Base-by-base conservation (phyloP, 805 yeast genomes). In the Jamesozyma hellenica region DNA sequence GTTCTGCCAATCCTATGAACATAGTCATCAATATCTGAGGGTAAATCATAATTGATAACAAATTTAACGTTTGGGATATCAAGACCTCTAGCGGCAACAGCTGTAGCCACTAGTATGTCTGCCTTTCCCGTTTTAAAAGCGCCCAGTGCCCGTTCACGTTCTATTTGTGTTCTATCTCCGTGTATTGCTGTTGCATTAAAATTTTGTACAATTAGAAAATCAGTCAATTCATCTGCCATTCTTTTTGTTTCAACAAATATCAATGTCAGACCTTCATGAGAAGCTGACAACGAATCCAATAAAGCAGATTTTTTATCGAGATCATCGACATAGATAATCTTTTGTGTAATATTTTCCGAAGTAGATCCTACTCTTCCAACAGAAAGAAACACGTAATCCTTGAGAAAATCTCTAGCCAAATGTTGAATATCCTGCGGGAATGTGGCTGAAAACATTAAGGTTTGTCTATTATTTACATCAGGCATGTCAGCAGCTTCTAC, bases 1-100 rank as follows among this genome's bases (percentile, higher is more conserved):
- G 98, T 90, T 79, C 98, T 88, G 75, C 97, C 97, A 61, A 92
- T 90, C 72, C 98, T 84, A 74, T 90, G 98, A 42, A 90, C 97
- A 63, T 90, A 92, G 67, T 90, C 97, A 66, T 92, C 97, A 59
- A 90, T 84, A 65, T 92, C 96, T 60, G 81, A 71, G 61, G 98
- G 97, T 63, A 90, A 73, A 64, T 90, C 97, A 65, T 82, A 92
- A 77, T 90, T 92, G 68, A 90, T 82, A 57, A 90, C 97, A 63
- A 90, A 96, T 34, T 92, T 80, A 53, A 90, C 97, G 65, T 90
- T 88, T 61, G 98, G 97, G 71, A 90, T 90, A 75, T 92, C 98
- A 67, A 92, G 77, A 72, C 98, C 98, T 80, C 98, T 85, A 43
- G 97, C 96, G 51, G 98, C 98, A 52, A 90, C 97, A 41, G 97